Evolutionary conservation across 2,329 filamentous ascomycete genomes (phyloP).

Genomic region (Salinomyces thailandicus): DNA sequence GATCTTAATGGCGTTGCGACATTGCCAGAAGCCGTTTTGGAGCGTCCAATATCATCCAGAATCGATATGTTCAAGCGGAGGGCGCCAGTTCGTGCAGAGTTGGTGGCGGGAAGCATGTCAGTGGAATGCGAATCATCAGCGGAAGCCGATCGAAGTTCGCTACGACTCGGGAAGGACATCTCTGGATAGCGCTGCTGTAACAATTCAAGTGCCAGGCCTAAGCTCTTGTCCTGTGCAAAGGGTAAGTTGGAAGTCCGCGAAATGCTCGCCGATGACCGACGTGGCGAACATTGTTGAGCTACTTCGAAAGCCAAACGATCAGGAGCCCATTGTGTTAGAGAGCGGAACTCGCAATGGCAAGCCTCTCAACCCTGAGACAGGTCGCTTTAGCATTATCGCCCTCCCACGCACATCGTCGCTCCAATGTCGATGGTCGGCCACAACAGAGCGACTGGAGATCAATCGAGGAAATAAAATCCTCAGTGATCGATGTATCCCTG

Average conservation of each 20-base stretch:
- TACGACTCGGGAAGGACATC: constrained; percentile 3
- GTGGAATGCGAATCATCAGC: constrained; percentile 8
- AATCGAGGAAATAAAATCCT: constrained; percentile 3
- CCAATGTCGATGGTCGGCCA: constrained; percentile 17
- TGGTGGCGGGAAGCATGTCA: constrained; percentile 58
- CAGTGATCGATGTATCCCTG: constrained; percentile 8
- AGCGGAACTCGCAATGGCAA: constrained; percentile 35
- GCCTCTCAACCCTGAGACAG: constrained; percentile 39
- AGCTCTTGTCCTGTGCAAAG: too few relatives aligned
- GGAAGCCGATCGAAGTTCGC: neutral
- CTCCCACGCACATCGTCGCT: constrained; percentile 39
- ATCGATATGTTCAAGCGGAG: constrained; percentile 70
- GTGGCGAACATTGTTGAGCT: constrained; percentile 24
- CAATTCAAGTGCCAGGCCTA: neutral
- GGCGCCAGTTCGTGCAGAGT: constrained; percentile 54
- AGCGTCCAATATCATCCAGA: constrained; percentile 87
- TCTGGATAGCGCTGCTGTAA: neutral
- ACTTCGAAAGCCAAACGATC: constrained; percentile 19
- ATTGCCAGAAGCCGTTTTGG: constrained; percentile 63
- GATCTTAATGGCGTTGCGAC: constrained; percentile 70
- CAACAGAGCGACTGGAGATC: constrained; percentile 8
- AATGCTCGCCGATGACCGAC: too few relatives aligned
- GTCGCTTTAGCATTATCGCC: constrained; percentile 64
- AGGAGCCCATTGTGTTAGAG: constrained; percentile 37
- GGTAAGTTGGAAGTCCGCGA: too few relatives aligned